phyloP scores from a whole-genome alignment of 768 basidiomycete species.

The Antrodiella citrinella region DNA sequence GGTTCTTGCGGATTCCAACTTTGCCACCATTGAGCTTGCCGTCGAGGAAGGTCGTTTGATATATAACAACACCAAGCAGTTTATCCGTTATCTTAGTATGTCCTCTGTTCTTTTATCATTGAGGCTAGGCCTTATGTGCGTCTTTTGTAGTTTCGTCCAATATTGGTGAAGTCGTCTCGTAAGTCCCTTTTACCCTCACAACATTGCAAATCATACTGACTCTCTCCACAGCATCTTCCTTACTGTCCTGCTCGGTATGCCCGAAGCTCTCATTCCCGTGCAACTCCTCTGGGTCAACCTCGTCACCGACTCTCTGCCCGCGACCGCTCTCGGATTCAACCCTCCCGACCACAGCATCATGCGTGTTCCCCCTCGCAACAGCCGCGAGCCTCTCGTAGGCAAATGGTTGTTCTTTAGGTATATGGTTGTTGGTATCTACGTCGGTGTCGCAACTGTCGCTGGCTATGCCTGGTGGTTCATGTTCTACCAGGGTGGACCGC shows the following conservation, averaged over 20 bases:
- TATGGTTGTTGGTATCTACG: constrained; percentile 87
- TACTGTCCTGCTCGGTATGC: constrained; percentile 96
- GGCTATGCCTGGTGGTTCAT: constrained; percentile 99
- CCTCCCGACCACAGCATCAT: constrained; percentile 96
- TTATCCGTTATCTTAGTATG: constrained; percentile 95
- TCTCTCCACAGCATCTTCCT: constrained; percentile 70
- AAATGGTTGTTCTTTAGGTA: constrained; percentile 96
- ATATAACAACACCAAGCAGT: constrained; percentile 99
- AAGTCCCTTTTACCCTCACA: constrained; percentile 3
- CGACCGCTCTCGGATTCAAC: constrained; percentile 97
- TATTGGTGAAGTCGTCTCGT: constrained; percentile 92
- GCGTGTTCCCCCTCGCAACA: constrained; percentile 86
- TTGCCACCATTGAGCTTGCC: constrained; percentile 92
- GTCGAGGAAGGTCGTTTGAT: constrained; percentile 97
- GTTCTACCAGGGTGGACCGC: constrained; percentile 82
- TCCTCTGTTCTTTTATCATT: constrained; percentile 11
- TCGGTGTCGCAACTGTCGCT: constrained; percentile 91
- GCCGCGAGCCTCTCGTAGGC: constrained; percentile 84
- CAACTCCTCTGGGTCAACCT: constrained; percentile 99
- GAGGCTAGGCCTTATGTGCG: not conserved
- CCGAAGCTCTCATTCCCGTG: constrained; percentile 96
- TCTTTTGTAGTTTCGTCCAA: constrained; percentile 67
- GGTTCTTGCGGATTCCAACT: constrained; percentile 96
- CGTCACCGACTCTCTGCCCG: constrained; percentile 93
- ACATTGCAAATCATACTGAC: not conserved